Base-by-base conservation (phyloP, 2,329 filamentous ascomycete species). In the Didymella pomorum region DNA sequence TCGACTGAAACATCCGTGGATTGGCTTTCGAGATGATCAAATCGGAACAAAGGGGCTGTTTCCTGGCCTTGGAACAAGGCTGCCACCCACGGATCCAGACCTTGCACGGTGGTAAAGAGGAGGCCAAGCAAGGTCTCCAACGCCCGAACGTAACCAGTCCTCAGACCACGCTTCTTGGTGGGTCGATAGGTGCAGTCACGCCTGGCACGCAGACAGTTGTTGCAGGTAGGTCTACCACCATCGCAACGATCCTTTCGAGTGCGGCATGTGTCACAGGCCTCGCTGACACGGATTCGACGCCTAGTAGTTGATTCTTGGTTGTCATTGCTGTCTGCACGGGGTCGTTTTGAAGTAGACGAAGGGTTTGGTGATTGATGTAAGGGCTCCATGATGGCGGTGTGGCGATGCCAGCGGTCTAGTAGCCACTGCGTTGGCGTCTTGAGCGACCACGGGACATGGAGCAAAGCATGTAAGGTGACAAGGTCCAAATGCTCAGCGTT, bases 231-330 rank as follows among this genome's bases (percentile, higher is more conserved):
- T 41, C 37, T 20, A 37, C 14, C n/a, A 12, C 47, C 47, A 14
- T 50, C 23, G 23, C 47, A 50, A 26, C 47, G 47, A 29, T 50
- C 47, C 35, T 50, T 50, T 28, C 47, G 47, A 25, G n/a, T 25
- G 10, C 47, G 47, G 23, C 47, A 50, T 16, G 33, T 21, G 14
- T 41, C 25, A 28, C 47, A 50, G 3, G 47, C 47, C 11, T 42
- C 37, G 23, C 29, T 41, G 16, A 50, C 47, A 23, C 47, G 47
- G n/a, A 20, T 11, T 18, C 47, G 47, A 41, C 33, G 47, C 26
- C 25, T 50, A 10, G 16, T 35, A 10, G 29, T 37, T 23, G 45
- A 7, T 21, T 25, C 29, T 16, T 47, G 8, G 20, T 18, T 47
- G 10, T 47, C 31, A n/a, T 29, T 46, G 43, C 28, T 33, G 20